Evolutionary conservation across 2,329 filamentous ascomycete species (phyloP), one percentile per base, ranked within the genome.

Genomic region (Ophioceras dolichostomum): DNA sequence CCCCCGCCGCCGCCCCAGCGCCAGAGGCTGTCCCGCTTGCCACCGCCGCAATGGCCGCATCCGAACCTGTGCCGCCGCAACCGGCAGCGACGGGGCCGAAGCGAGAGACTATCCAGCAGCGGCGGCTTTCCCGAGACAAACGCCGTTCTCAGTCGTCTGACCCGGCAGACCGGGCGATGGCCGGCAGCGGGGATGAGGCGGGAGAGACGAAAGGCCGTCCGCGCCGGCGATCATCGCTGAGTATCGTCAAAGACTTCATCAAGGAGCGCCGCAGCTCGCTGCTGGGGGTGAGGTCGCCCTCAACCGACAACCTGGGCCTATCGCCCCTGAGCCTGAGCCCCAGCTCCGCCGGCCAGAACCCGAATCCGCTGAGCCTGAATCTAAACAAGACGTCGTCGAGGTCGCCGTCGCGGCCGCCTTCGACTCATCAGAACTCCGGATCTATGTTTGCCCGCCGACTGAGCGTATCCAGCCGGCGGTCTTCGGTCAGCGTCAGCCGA

Each of bases 401-500:
- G 39, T 67, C 62, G 17, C 63, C 68, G 1, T 64, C 56, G n/a
- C 62, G 64, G 30, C 67, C 62, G 5, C 63, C 63, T 48, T 68
- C 65, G 39, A 52, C 57, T 32, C 64, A 67, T 48, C 61, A 65
- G 49, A 57, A 55, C 42, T 72, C 41, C 59, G 74, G 30, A 6
- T 26, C 22, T 7, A 26, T 57, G 51, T 70, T 61, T 65, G 70
- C 54, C 50, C 74, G 55, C 48, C 84, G 64, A 55, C 67, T 63
- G 61, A 91, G 67, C 61, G 83, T 70, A 60, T 81, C 64, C 59
- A 83, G 64, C 53, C 68, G 59, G 34, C 65, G 55, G 45, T 76
- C 73, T 4, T 72, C 70, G 2, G 54, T 67, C 18, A 68, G 60
- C 43, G 54, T 67, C 18, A 68, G 60, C 43, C 69, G 70, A 12